Conservation (phyloP, 2,329 filamentous ascomycete genomes). For the Claviceps monticola region DNA sequence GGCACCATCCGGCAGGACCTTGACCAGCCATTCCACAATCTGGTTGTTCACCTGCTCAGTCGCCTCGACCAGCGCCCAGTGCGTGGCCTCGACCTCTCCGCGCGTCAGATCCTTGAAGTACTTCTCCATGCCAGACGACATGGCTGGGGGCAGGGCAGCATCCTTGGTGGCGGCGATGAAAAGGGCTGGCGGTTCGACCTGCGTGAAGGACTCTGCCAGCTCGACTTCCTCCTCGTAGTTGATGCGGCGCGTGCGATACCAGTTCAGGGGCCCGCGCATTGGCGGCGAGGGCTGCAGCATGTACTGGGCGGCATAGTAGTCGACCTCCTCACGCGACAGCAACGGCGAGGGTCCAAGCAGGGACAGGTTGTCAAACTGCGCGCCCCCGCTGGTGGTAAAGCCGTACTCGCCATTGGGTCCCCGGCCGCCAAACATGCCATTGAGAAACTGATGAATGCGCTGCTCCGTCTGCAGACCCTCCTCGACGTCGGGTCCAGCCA, state of each 20-base stretch:
- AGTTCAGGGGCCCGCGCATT: constrained; percentile 69
- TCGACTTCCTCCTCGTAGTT: constrained; percentile 65
- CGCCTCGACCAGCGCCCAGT: constrained; percentile 75
- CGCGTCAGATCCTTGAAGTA: constrained; percentile 50
- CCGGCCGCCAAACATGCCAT: constrained; percentile 53
- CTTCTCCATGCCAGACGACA: constrained; percentile 59
- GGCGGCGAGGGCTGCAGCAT: constrained; percentile 40
- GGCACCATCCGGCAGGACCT: constrained; percentile 16
- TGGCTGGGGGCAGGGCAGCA: constrained; percentile 52
- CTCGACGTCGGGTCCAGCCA: constrained; percentile 56
- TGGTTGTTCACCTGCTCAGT: constrained; percentile 55
- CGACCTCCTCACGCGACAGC: constrained; percentile 54
- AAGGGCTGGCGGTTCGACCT: constrained; percentile 50
- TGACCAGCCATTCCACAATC: constrained; percentile 51
- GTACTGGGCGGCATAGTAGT: constrained; percentile 65
- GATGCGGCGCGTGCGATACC: constrained; percentile 63
- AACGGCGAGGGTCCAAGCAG: constrained; percentile 42
- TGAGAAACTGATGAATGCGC: constrained; percentile 56
- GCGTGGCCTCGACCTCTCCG: constrained; percentile 51
- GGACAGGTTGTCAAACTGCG: constrained; percentile 49
- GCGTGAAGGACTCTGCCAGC: constrained; percentile 42
- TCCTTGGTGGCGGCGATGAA: constrained; percentile 65
- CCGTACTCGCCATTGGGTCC: constrained; percentile 39
- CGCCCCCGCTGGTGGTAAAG: constrained; percentile 47
- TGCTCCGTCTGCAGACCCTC: constrained; percentile 39